Percentiles rank a stretch among this genome's conserved stretches.
Evolutionary conservation across 352 stramenopile species (phyloP).

Genomic region (Globisporangium cederbergense): DNA sequence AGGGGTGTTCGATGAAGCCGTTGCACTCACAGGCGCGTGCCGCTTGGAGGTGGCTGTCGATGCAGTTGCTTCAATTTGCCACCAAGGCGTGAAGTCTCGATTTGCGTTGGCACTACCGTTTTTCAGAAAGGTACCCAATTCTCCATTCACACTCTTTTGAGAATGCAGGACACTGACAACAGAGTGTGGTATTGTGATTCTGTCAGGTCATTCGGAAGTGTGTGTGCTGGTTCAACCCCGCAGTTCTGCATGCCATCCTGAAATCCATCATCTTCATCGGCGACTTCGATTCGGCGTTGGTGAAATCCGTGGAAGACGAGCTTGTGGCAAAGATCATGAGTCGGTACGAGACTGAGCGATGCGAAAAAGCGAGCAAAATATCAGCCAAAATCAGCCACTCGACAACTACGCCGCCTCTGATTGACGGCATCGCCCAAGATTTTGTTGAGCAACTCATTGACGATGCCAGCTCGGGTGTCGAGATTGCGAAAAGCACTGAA

Average conservation of each 20-base stretch:
- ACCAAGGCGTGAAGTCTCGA: slow-evolving; percentile 74
- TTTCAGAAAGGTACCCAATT: slow-evolving; percentile 51
- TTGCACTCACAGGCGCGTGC: slow-evolving; percentile 29
- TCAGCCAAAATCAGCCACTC: slow-evolving; percentile 6
- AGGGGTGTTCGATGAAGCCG: slow-evolving; percentile 43
- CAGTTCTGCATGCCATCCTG: slow-evolving; percentile 60
- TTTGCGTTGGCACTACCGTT: slow-evolving; percentile 60
- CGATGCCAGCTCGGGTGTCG: slow-evolving; percentile 52
- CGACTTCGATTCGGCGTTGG: slow-evolving; percentile 60
- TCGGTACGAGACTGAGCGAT: slow-evolving; percentile 49
- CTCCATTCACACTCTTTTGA: background rate
- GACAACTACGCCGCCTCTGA: slow-evolving; percentile 10
- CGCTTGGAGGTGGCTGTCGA: slow-evolving; percentile 57
- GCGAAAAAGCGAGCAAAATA: slow-evolving; percentile 13
- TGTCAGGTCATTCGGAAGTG: slow-evolving; percentile 52
- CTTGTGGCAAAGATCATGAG: slow-evolving; percentile 74
- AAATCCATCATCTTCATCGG: slow-evolving; percentile 77
- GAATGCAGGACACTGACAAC: background rate
- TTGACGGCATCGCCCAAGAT: slow-evolving; percentile 28
- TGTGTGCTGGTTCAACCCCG: slow-evolving; percentile 29
- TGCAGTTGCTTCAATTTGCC: slow-evolving; percentile 61
- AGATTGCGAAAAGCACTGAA: slow-evolving; percentile 69
- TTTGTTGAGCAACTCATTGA: slow-evolving; percentile 56
- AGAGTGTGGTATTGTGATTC: background rate
- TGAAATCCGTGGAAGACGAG: slow-evolving; percentile 67